phyloP scores from a whole-genome alignment of 2,329 filamentous ascomycete genomes.

The Leptodontidium sp. region DNA sequence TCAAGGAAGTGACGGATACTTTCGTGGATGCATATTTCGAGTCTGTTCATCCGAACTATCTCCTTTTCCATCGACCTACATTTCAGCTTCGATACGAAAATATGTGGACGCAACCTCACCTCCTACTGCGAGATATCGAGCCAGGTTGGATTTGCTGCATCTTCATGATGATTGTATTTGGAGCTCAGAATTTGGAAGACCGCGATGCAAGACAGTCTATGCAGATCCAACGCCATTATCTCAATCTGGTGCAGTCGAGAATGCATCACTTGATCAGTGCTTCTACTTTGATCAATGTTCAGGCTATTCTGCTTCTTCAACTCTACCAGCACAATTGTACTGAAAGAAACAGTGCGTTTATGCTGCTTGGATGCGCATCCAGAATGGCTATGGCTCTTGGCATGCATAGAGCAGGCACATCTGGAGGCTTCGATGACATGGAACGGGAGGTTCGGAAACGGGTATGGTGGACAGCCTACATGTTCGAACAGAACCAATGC shows the following conservation, averaged over 20 bases:
- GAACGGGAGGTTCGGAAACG: conserved; percentile 44
- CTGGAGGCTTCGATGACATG: conserved; percentile 48
- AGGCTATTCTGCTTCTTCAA: conserved; percentile 53
- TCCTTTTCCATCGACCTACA: conserved; percentile 51
- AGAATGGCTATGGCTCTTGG: conserved; percentile 54
- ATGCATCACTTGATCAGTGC: conserved; percentile 50
- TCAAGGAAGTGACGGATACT: conserved; percentile 48
- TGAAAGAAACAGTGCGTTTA: conserved; percentile 52
- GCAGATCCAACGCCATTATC: conserved; percentile 48
- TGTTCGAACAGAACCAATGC: conserved; percentile 45
- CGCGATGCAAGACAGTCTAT: conserved; percentile 42
- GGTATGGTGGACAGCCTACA: conserved; percentile 46
- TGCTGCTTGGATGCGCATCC: conserved; percentile 51
- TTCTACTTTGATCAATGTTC: conserved; percentile 52
- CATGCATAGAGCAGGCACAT: conserved; percentile 53
- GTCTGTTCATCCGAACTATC: conserved; percentile 50
- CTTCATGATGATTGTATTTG: conserved; percentile 52
- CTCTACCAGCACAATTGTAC: conserved; percentile 53
- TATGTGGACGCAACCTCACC: conserved; percentile 45
- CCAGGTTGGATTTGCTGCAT: conserved; percentile 53
- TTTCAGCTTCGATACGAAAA: conserved; percentile 51
- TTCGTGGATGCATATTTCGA: conserved; percentile 52
- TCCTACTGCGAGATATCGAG: conserved; percentile 47
- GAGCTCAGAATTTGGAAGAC: conserved; percentile 50
- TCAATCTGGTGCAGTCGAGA: conserved; percentile 46